Evolutionary conservation across 2,329 filamentous ascomycete genomes (phyloP).

Genomic region (Aspergillus sp.): DNA sequence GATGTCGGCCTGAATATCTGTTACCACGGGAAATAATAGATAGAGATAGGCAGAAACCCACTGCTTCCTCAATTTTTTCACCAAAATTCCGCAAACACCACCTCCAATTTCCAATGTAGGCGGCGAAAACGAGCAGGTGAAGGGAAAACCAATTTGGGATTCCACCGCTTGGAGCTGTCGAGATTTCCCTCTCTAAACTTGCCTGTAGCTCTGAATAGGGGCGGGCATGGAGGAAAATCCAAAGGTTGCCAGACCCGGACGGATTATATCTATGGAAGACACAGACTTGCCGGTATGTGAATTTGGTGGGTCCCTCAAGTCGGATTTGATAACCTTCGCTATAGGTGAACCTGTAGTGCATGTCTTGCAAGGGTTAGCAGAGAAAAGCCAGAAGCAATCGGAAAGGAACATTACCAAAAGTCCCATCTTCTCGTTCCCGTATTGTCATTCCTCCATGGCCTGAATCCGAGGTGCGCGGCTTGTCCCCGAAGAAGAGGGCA

Average conservation of each 20-base stretch:
- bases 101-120: slow-evolving; percentile 16
- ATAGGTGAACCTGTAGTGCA: slow-evolving; percentile 19
- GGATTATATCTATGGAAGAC: slow-evolving; percentile 19
- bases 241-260: slow-evolving; percentile 11
- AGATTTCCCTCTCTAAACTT: slow-evolving; percentile 4
- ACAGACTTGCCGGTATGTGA: slow-evolving; percentile 19
- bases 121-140: slow-evolving; percentile 10
- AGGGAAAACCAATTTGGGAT: slow-evolving; percentile 11
- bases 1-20: slow-evolving; percentile 12
- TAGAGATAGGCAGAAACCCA: background rate
- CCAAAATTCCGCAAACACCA: slow-evolving; percentile 14
- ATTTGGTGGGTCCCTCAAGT: background rate
- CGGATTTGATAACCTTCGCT: slow-evolving; percentile 4
- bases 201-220: slow-evolving; percentile 8
- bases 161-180: background rate
- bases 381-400: background rate
- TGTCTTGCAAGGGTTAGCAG: slow-evolving; percentile 12
- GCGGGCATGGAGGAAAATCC: slow-evolving; percentile 19
- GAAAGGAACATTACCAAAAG: slow-evolving; percentile 6
- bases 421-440: background rate
- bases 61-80: slow-evolving; percentile 15
- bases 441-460: slow-evolving; percentile 12
- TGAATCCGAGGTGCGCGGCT: slow-evolving; percentile 19
- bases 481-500: slow-evolving; percentile 20
- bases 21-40: background rate